phyloP scores from a whole-genome alignment of 805 yeast genomes.

The Saitoella complicata region DNA sequence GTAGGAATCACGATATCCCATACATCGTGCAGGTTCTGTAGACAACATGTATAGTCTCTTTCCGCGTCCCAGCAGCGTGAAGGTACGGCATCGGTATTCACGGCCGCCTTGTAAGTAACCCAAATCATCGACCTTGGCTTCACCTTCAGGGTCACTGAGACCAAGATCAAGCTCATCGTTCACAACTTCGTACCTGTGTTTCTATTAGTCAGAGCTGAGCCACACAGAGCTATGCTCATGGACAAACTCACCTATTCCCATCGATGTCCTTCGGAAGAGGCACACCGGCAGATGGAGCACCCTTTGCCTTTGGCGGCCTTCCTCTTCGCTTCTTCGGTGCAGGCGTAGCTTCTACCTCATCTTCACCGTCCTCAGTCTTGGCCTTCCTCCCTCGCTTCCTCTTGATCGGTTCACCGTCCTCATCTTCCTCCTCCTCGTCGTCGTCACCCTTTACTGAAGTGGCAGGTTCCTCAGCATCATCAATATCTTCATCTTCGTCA shows the following conservation, averaged over 20 bases:
- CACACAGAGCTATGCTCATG: too few relatives aligned
- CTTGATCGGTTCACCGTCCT: slow-evolving; percentile 7
- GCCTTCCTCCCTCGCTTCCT: slow-evolving; percentile 7
- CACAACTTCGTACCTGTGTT: slow-evolving; percentile 19
- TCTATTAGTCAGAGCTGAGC: too few relatives aligned
- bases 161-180: slow-evolving; percentile 55
- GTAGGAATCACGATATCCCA: slow-evolving; percentile 87
- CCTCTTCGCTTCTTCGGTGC: slow-evolving; percentile 1
- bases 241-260: too few relatives aligned
- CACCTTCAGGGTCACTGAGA: slow-evolving; percentile 71
- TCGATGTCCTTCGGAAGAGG: too few relatives aligned
- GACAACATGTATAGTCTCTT: slow-evolving; percentile 70
- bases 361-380: slow-evolving; percentile 13
- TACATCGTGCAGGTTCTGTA: slow-evolving; percentile 90
- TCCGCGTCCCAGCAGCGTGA: slow-evolving; percentile 38
- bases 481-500: slow-evolving; percentile 16
- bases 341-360: slow-evolving; percentile 13
- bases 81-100: slow-evolving; percentile 40
- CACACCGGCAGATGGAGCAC: neutral
- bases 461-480: slow-evolving; percentile 9
- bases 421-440: slow-evolving; percentile 5
- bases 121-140: slow-evolving; percentile 45
- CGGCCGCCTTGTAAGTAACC: slow-evolving; percentile 64
- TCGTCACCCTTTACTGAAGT: slow-evolving; percentile 10
- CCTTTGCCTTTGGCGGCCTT: slow-evolving; percentile 1